phyloP scores from a whole-genome alignment of 768 basidiomycete genomes.

The Pisolithus sp. region DNA sequence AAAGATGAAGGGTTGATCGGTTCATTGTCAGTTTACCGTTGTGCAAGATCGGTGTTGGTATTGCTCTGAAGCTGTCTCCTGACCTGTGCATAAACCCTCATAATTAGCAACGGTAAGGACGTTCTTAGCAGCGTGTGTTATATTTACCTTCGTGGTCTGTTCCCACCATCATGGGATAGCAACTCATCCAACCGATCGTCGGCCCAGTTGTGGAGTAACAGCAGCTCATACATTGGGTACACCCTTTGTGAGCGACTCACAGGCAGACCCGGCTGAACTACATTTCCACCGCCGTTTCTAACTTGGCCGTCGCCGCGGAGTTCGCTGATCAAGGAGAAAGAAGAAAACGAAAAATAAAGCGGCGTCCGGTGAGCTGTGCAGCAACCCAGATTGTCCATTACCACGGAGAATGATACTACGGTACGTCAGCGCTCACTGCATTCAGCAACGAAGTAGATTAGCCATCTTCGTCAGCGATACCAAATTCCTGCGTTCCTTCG shows the following conservation, averaged over 20 bases:
- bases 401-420: not conserved
- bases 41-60: no score
- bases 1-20: not conserved
- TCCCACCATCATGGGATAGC: not conserved
- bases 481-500: not conserved
- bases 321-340: not conserved
- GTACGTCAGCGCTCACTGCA: not conserved
- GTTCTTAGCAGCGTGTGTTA: no score
- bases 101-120: no score
- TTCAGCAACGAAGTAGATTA: not conserved
- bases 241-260: not conserved
- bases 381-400: not conserved
- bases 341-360: not conserved
- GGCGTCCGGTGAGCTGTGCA: not conserved
- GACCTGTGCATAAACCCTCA: not conserved
- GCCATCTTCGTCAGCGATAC: not conserved
- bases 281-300: not conserved
- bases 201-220: not conserved
- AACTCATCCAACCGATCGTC: not conserved
- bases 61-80: no score
- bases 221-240: not conserved
- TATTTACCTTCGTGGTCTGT: not conserved
- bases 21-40: no score
- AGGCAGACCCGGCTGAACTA: not conserved
- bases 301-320: not conserved